A percentile compares a stretch with the other conserved stretches of the same genome.
phyloP scores from a whole-genome alignment of 345 rosid species.

The Atalantia buxifolia region DNA sequence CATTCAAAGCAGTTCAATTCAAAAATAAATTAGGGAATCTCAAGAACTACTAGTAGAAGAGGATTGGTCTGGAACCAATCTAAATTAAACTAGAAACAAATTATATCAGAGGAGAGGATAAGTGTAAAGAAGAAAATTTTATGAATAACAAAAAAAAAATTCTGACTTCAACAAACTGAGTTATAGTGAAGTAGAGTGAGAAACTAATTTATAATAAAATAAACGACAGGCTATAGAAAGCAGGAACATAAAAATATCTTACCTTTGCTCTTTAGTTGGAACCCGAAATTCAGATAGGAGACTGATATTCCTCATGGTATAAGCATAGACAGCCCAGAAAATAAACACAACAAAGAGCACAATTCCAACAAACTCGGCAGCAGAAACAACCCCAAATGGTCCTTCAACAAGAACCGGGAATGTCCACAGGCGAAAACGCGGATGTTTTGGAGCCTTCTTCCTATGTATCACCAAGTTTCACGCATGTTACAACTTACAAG shows the following conservation, averaged over 20 bases:
- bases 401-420: constrained; percentile 85
- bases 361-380: constrained; percentile 88
- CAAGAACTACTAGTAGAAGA: not conserved
- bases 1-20: not conserved
- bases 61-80: not conserved
- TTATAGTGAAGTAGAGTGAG: not conserved
- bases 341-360: constrained; percentile 52
- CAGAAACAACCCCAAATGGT: constrained; percentile 91
- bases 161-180: not conserved
- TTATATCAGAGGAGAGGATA: not conserved
- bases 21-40: not conserved
- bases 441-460: constrained; percentile 41
- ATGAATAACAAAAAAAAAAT: not conserved
- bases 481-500: not conserved
- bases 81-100: not conserved
- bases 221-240: not conserved
- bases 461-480: constrained; percentile 24
- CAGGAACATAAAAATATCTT: constrained; percentile 6
- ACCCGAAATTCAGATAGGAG: constrained; percentile 27
- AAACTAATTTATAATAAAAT: not conserved
- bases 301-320: constrained; percentile 50
- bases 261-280: constrained; percentile 38
- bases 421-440: constrained; percentile 76
- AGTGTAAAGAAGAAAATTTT: not conserved
- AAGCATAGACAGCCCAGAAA: constrained; percentile 63